Evolutionary conservation across 306 rosid genomes (phyloP).

Genomic region (Cucurbita maxima): DNA sequence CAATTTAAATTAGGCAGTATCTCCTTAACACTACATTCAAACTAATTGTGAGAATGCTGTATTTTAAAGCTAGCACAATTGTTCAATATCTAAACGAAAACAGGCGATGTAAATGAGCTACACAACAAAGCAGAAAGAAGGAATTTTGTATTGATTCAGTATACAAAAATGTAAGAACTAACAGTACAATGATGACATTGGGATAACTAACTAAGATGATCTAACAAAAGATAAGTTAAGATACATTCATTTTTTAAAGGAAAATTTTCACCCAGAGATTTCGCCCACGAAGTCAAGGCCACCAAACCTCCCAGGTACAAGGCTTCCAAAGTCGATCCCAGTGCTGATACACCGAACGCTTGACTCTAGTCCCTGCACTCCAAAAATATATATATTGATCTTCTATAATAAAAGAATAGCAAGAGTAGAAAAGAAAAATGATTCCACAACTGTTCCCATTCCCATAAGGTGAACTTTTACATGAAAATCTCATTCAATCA

Average conservation of each 20-base stretch:
- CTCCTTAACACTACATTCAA: no score
- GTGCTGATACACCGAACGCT: neutral
- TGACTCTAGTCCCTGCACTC: conserved; percentile 1
- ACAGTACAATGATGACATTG: neutral
- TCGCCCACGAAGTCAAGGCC: neutral
- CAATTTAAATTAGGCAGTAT: neutral
- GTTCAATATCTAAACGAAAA: neutral
- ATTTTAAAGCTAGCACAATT: no score
- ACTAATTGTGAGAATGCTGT: no score
- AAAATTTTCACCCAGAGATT: neutral
- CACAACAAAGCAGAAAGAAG: neutral
- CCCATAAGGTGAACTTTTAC: neutral
- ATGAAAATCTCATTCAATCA: neutral
- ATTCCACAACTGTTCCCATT: neutral
- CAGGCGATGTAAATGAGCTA: neutral
- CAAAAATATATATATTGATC: neutral
- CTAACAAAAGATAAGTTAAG: neutral
- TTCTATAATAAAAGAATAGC: neutral
- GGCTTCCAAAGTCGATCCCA: neutral
- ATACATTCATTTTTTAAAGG: neutral
- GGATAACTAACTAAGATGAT: neutral
- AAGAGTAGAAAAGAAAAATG: neutral
- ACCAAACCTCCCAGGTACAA: neutral
- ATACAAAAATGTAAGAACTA: conserved; percentile 1
- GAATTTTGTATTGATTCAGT: neutral